Evolutionary conservation across 768 basidiomycete species (phyloP), one percentile per base, ranked within the genome.

Genomic region (Suillus sp.): DNA sequence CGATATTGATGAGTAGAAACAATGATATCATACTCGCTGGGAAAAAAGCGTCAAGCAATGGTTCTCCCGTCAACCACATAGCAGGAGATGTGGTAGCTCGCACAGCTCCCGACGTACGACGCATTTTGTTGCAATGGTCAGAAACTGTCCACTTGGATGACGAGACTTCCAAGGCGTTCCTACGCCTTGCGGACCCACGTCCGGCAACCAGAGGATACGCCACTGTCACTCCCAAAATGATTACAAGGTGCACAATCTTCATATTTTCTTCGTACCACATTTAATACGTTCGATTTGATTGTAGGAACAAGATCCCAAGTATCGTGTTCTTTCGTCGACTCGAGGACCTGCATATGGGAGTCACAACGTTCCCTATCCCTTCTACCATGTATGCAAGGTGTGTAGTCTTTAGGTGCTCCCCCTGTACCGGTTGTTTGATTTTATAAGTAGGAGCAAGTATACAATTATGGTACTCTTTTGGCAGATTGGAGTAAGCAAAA

Each of bases 321-420:
- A 50, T 79, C 50, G 67, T 81, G n/a, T 59, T 81, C 22, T 82
- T 81, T 55, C 80, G 79, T 78, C 78, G 10, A 27, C 60, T 77
- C 34, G 69, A 76, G 32, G 76, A 74, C 54, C 65, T 69, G 10
- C 57, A 65, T 11, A 67, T 70, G 10, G 60, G 48, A 20, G 68
- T 65, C 58, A 66, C 34, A 20, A 60, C 67, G 40, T 69, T 75
- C 60, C 69, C 3, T 18, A 16, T 18, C 48, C 16, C 18, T 51
- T 18, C 50, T 0, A 18, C 16, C 7, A 50, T 18, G 27, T 4
- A 18, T 30, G 4, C 14, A 22, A 55, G 34, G 54, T 55, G 34
- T 22, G 27, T 18, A 18, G 16, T 55, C 53, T 35, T 22, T 34
- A 55, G 8, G 22, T 16, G n/a, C 34, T 4, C 32, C 6, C n/a